Evolutionary conservation across 1,284 basidiomycete species (phyloP), one percentile per base, ranked within the genome.

Genomic region (Cutaneotrichosporon dermatis): DNA sequence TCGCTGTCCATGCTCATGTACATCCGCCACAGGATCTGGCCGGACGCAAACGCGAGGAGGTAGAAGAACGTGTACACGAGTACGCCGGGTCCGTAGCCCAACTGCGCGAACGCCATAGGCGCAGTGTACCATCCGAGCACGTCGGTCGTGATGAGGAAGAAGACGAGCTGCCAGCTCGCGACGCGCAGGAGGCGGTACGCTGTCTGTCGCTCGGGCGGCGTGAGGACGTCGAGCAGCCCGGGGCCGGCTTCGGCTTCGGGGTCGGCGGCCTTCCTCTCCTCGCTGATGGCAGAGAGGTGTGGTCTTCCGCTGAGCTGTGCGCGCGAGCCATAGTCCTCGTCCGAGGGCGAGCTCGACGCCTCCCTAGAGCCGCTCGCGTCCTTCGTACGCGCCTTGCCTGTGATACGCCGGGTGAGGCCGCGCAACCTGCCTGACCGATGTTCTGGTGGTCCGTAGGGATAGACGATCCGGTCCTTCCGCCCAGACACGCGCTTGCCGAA

Each of bases 51-150:
- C 0, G 64, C 62, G 10, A 64, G 37, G 12, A 60, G 35, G 25
- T 25, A 65, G 54, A 65, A 62, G 16, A 41, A 42, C 11, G 59
- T 60, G 55, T 59, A 71, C 13, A 70, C 59, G 4, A 66, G 44
- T n/a, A 71, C 51, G 10, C 68, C 68, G 3, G 71, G 68, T 0
- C 55, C 66, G 34, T 67, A 62, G 1, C 70, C 72, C 15, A 72
- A 61, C 12, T 57, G 35, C 11, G 61, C 51, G 59, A 75, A 73
- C 12, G 71, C 70, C 57, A 73, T 72, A 0, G 73, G 71, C 0
- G 74, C 69, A 45, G 71, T 70, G 61, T 69, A 73, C 15, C 74
- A 75, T 8, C 77, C 77, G 1, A 75, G 59, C 42, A 77, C 67
- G 57, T 69, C 65, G 6, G 58, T 59, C 15, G 40, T 56, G 48